Evolutionary conservation across 306 rosid genomes (phyloP), one percentile per base, ranked within the genome.

Genomic region (Luffa acutangula): DNA sequence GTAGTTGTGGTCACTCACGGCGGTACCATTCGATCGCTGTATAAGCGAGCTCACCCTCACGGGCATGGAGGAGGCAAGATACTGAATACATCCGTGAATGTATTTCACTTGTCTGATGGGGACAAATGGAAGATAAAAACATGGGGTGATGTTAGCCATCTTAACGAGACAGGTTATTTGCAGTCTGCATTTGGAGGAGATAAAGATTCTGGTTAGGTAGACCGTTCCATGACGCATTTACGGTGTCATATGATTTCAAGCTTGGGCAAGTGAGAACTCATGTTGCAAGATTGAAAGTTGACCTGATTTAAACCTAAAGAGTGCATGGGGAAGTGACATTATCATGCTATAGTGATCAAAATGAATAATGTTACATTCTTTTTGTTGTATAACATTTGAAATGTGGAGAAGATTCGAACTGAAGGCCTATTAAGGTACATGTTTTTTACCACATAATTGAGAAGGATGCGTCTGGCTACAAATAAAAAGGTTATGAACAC

Each of bases 111-210:
- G 81, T 82, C 85, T 77, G 89, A 81, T 74, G 93, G 87, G 31
- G 87, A 86, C 58, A 85, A 84, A 71, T 91, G 97, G 91, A 83
- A 83, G 80, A 25, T 95, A 64, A 83, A 90, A 84, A 64, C 85
- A 45, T 89, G 93, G 93, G 91, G 93, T 78, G 97, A 95, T 88
- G 88, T 93, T 82, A 84, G 87, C 80, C 97, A 95, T 88, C 89
- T 93, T 79, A 71, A 78, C 65, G 81, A 84, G 83, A 83, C 91
- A 54, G 91, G 65, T 51, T 87, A 76, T 90, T 91, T 93, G 45
- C 79, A 87, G 64, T 87, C 96, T 3, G 93, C 91, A 77, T 95
- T 92, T 83, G 97, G 99, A 31, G 99, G 99, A 81, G 97, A 90
- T 62, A 87, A 49, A 83, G 84, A 75, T 63, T 95, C 97, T 65